Conservation (phyloP, 352 stramenopile genomes). For the Phytophthora chlamydospora region DNA sequence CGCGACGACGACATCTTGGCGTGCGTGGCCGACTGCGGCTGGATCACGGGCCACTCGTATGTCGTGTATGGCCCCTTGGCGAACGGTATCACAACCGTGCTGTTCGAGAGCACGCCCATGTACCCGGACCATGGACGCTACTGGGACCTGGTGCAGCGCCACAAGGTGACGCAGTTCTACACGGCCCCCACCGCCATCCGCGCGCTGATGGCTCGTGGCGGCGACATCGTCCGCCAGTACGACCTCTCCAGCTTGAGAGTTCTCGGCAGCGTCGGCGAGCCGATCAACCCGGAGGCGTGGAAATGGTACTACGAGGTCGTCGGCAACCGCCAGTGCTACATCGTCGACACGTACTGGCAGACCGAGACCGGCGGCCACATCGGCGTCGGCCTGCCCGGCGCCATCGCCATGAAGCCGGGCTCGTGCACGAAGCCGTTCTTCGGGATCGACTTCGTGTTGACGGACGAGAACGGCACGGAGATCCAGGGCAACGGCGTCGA, state of each 20-base stretch:
- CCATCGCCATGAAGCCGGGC: constrained; percentile 88
- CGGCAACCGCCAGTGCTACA: constrained; percentile 76
- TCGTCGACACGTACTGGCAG: constrained; percentile 97
- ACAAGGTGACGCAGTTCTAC: constrained; percentile 24
- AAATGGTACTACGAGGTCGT: constrained; percentile 95
- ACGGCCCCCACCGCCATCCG: constrained; percentile 18
- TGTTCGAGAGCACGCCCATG: constrained; percentile 97
- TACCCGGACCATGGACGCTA: constrained; percentile 95
- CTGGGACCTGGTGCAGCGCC: constrained; percentile 91
- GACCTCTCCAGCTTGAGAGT: constrained; percentile 93
- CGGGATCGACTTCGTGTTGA: constrained; percentile 89
- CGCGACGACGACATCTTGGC: constrained; percentile 93
- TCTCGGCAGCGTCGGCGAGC: constrained; percentile 96
- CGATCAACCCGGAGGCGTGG: constrained; percentile 97
- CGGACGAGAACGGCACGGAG: constrained; percentile 53
- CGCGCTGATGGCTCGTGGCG: constrained; percentile 96
- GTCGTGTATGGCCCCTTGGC: constrained; percentile 96
- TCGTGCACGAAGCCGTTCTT: constrained; percentile 95
- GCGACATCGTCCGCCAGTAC: constrained; percentile 93
- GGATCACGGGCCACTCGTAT: constrained; percentile 97
- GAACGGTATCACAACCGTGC: constrained; percentile 95
- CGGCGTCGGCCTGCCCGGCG: constrained; percentile 64
- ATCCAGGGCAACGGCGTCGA: constrained; percentile 73
- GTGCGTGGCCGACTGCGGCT: constrained; percentile 95
- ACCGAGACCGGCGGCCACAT: constrained; percentile 17